phyloP scores from a whole-genome alignment of 75 land plant species.

The Cryptomeria japonica region DNA sequence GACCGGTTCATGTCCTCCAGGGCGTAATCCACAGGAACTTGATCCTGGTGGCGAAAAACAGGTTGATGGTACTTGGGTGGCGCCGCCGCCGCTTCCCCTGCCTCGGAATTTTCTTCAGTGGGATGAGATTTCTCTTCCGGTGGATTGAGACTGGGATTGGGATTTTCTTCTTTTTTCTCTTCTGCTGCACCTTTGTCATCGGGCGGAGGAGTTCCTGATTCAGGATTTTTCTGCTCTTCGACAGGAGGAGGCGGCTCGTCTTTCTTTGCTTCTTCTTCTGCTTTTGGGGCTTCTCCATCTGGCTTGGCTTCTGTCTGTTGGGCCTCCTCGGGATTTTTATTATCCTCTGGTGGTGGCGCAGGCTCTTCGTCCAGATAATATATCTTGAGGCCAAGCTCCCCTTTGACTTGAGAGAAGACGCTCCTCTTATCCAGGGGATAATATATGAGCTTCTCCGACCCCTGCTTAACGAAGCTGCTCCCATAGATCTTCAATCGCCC shows the following conservation, averaged over 20 bases:
- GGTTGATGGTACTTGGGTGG: not conserved
- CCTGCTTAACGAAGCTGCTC: constrained; percentile 41
- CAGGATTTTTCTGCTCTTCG: not conserved
- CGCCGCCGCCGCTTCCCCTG: not conserved
- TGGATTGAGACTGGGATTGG: too few relatives aligned
- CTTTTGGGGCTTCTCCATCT: not conserved
- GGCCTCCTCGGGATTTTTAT: not conserved
- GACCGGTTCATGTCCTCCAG: constrained; percentile 18
- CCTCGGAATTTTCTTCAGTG: not conserved
- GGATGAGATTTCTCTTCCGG: not conserved
- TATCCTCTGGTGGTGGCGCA: not conserved
- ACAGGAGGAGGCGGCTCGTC: not conserved
- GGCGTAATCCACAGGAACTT: too few relatives aligned
- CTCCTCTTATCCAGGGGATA: constrained; percentile 69
- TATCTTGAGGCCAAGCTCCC: constrained; percentile 69
- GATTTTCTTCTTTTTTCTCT: not conserved
- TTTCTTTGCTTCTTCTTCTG: not conserved
- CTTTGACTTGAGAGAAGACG: constrained; percentile 64
- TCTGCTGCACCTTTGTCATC: constrained; percentile 3
- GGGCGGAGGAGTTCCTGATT: not conserved
- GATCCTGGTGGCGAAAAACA: not conserved
- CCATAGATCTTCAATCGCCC: constrained; percentile 68
- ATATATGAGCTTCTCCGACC: constrained; percentile 65
- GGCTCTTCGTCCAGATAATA: constrained; percentile 31
- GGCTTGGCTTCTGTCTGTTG: not conserved